These are phyloP conservation scores for Penicillium cinerascens DNA, from an alignment of 495 filamentous ascomycete genomes.

Conservation along the genomic window DNA sequence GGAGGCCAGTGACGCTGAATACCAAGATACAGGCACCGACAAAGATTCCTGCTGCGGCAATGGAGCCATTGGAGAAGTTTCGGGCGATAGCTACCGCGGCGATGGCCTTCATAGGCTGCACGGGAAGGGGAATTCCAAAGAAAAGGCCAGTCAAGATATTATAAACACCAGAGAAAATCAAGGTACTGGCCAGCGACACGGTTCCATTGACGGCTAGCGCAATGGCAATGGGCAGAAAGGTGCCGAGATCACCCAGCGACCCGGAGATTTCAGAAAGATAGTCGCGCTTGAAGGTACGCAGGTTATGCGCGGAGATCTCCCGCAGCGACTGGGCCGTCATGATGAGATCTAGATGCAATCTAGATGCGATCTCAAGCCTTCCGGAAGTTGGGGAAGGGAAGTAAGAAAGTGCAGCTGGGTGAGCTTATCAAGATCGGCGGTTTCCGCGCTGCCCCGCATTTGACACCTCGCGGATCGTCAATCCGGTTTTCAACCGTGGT, in stretches of 20 bases:
- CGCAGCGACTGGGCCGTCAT: constrained; percentile 33
- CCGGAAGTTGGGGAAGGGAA: neutral
- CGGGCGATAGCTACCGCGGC: constrained; percentile 78
- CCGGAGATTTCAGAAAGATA: constrained; percentile 85
- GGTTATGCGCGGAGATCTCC: constrained; percentile 32
- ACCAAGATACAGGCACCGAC: constrained; percentile 68
- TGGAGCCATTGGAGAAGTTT: constrained; percentile 60
- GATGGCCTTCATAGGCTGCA: constrained; percentile 91
- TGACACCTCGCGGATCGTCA: neutral
- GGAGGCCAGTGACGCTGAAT: constrained; percentile 70
- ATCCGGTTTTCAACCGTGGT: neutral
- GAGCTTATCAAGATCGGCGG: constrained; percentile 13
- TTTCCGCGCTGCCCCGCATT: constrained; percentile 3
- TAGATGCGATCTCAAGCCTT: neutral
- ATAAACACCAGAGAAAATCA: constrained; percentile 81
- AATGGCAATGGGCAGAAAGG: constrained; percentile 83
- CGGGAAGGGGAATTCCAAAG: constrained; percentile 83
- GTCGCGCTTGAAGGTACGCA: constrained; percentile 43
- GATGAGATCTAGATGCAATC: neutral
- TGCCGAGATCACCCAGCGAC: constrained; percentile 86
- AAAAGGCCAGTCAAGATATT: constrained; percentile 77
- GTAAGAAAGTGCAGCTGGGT: neutral
- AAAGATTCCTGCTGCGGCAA: constrained; percentile 74
- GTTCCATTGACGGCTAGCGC: constrained; percentile 70
- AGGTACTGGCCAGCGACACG: constrained; percentile 76